phyloP scores from a whole-genome alignment of 1,139 yeast species.

The Blastobotrys illinoisensis region DNA sequence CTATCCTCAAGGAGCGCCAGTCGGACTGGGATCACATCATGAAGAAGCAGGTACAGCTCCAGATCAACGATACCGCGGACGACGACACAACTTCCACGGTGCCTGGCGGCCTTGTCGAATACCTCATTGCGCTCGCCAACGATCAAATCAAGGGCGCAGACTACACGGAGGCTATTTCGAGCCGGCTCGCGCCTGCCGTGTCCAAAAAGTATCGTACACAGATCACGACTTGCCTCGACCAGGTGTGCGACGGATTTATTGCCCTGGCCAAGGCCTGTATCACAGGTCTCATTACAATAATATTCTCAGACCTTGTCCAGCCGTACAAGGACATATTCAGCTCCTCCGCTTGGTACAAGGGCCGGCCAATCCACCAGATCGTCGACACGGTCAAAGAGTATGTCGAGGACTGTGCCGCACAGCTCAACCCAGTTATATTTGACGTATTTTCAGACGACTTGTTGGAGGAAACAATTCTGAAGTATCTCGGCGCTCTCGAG shows the following conservation, averaged over 20 bases:
- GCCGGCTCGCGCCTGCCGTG: constrained; percentile 59
- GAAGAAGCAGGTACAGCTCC: constrained; percentile 52
- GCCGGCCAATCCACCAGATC: constrained; percentile 50
- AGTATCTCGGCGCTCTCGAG: constrained; percentile 45
- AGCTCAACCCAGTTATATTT: constrained; percentile 46
- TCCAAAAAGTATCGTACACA: constrained; percentile 55
- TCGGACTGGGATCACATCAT: constrained; percentile 53
- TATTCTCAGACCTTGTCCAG: constrained; percentile 60
- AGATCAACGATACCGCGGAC: constrained; percentile 37
- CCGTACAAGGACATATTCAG: constrained; percentile 45
- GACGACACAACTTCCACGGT: constrained; percentile 50
- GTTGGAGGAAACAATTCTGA: constrained; percentile 44
- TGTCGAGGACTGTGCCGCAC: constrained; percentile 52
- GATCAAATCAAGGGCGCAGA: constrained; percentile 85
- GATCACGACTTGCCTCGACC: constrained; percentile 54
- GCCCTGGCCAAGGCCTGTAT: constrained; percentile 68
- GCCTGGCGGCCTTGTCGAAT: constrained; percentile 76
- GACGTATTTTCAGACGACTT: constrained; percentile 49
- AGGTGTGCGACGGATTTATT: constrained; percentile 68
- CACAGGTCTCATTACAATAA: constrained; percentile 56
- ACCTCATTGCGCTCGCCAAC: constrained; percentile 76
- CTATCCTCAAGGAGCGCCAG: constrained; percentile 56
- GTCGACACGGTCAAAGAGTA: constrained; percentile 74
- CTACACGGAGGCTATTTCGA: constrained; percentile 67
- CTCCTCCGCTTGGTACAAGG: constrained; percentile 36